Evolutionary conservation across 805 yeast species (phyloP).

Genomic region (Tetrapisispora nanseiensis): DNA sequence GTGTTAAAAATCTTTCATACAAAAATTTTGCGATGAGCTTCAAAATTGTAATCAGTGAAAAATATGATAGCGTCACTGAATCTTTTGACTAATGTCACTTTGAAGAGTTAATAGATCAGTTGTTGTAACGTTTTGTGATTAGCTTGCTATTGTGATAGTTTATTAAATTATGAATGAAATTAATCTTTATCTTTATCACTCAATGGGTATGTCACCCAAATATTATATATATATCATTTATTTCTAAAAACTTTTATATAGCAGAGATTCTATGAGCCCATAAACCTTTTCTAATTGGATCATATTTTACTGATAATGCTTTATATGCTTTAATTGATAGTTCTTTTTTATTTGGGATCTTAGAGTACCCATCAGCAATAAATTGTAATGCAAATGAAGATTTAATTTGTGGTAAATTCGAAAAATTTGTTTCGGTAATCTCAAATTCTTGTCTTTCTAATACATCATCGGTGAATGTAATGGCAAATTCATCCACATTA

Average conservation of each 20-base stretch:
- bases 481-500: conserved; percentile 39
- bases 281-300: conserved; percentile 51
- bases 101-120: too few relatives aligned
- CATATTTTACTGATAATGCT: conserved; percentile 43
- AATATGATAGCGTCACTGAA: too few relatives aligned
- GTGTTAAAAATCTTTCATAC: not conserved
- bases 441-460: conserved; percentile 11
- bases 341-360: conserved; percentile 21
- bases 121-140: too few relatives aligned
- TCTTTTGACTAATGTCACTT: too few relatives aligned
- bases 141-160: too few relatives aligned
- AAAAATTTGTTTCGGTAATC: not conserved
- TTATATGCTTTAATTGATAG: conserved; percentile 39
- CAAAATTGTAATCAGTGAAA: not conserved
- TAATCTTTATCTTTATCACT: too few relatives aligned
- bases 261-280: conserved; percentile 40
- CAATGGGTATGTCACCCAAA: too few relatives aligned
- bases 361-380: conserved; percentile 41
- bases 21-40: conserved; percentile 3
- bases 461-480: conserved; percentile 31
- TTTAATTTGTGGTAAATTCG: conserved; percentile 22
- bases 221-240: too few relatives aligned
- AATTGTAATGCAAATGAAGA: conserved; percentile 59
- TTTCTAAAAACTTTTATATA: too few relatives aligned
- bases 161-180: too few relatives aligned